These are phyloP conservation scores for Huiozyma sinensis DNA, from an alignment of 805 yeast genomes.

Conservation along the genomic window DNA sequence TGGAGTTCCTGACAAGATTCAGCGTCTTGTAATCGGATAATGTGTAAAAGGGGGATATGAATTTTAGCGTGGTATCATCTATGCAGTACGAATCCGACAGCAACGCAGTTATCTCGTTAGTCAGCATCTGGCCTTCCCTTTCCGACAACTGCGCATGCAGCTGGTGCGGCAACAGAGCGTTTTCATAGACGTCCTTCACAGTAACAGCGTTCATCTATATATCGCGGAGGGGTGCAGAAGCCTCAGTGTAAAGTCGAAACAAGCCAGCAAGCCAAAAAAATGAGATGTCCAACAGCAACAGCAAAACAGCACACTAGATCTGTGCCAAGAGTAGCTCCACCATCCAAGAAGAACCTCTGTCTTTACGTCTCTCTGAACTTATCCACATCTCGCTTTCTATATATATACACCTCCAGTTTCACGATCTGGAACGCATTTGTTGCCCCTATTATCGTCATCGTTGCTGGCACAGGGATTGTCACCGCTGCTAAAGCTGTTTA, in stretches of 20 bases:
- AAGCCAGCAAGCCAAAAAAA: too few relatives aligned
- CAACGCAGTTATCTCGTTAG: constrained; percentile 11
- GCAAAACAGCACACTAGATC: too few relatives aligned
- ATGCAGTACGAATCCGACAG: constrained; percentile 14
- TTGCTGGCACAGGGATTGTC: too few relatives aligned
- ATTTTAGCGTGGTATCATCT: constrained; percentile 34
- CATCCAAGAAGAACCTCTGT: too few relatives aligned
- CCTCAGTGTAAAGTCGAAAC: background rate
- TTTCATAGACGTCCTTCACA: constrained; percentile 9
- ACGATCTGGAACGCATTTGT: too few relatives aligned
- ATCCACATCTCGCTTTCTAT: too few relatives aligned
- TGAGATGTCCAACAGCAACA: too few relatives aligned
- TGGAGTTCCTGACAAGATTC: constrained; percentile 60
- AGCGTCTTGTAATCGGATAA: constrained; percentile 57
- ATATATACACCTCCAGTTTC: too few relatives aligned
- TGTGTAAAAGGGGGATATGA: constrained; percentile 59
- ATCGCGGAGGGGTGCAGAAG: background rate
- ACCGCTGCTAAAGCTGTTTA: too few relatives aligned
- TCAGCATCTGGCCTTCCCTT: constrained; percentile 17
- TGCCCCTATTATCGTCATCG: too few relatives aligned
- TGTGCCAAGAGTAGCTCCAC: too few relatives aligned
- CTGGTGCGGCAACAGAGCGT: constrained; percentile 14
- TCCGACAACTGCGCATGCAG: constrained; percentile 17
- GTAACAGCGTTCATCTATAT: background rate
- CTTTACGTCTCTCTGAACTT: too few relatives aligned